These are phyloP conservation scores for Podaxis pistillaris DNA, from an alignment of 768 basidiomycete genomes.

Conservation along the genomic window DNA sequence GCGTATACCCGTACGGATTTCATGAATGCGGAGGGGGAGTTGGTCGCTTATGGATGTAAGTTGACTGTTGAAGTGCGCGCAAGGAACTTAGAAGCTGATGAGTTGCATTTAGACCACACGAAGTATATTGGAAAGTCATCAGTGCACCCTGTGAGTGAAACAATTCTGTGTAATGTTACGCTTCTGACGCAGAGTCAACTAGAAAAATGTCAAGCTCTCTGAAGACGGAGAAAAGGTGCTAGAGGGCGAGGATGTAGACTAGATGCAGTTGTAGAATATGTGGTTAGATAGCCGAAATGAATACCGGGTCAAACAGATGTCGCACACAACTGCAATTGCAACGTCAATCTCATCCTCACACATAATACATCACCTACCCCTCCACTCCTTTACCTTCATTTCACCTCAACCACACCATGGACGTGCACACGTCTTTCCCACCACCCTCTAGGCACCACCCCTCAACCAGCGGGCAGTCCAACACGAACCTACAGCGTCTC, in stretches of 20 bases:
- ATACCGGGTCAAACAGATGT: not conserved
- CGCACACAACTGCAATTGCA: not conserved
- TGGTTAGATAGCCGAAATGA: conserved; percentile 3
- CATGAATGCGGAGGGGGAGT: conserved; percentile 55
- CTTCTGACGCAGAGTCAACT: conserved; percentile 5
- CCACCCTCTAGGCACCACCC: conserved; percentile 22
- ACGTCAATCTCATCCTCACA: not conserved
- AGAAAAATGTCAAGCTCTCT: conserved; percentile 80
- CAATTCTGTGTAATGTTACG: not conserved
- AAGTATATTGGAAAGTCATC: conserved; percentile 80
- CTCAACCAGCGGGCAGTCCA: not conserved
- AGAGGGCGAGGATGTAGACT: conserved; percentile 58
- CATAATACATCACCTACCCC: not conserved
- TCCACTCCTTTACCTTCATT: not conserved
- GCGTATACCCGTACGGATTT: conserved; percentile 85
- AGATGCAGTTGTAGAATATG: conserved; percentile 2
- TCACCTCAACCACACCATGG: conserved; percentile 25
- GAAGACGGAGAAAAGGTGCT: conserved; percentile 72
- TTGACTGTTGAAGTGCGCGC: conserved; percentile 13
- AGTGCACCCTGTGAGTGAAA: conserved; percentile 33
- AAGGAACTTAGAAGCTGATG: conserved; percentile 1
- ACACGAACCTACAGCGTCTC: conserved; percentile 17
- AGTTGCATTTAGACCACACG: conserved; percentile 61
- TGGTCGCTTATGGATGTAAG: conserved; percentile 83
- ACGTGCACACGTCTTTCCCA: conserved; percentile 40